A percentile compares a stretch with the other conserved stretches of the same genome.
Evolutionary conservation across 192 early-diverging fungal genomes (phyloP).

Genomic region (Borealophlyctis nickersoniae): DNA sequence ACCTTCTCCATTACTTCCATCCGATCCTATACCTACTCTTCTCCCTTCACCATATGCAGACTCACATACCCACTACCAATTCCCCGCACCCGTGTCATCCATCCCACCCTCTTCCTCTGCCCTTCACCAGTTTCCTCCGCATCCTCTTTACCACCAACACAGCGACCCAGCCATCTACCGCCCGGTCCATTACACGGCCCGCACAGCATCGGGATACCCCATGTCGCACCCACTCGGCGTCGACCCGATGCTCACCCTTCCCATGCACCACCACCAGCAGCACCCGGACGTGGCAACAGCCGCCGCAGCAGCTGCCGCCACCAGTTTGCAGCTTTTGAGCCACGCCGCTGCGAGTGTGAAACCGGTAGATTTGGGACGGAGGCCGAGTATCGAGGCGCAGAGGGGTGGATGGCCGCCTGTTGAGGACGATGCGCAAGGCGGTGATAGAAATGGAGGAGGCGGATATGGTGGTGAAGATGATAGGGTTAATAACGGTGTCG

Average conservation of each 20-base stretch:
- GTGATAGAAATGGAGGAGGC: no score
- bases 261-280: no score
- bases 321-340: neutral
- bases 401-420: neutral
- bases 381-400: neutral
- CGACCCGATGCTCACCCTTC: neutral
- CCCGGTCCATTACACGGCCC: neutral
- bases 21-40: neutral
- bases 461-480: no score
- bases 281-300: neutral
- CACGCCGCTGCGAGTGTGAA: neutral
- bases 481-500: no score
- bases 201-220: neutral
- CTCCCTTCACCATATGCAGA: neutral
- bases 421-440: neutral
- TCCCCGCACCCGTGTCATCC: neutral
- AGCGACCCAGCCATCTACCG: neutral
- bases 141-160: neutral
- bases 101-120: neutral
- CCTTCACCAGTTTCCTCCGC: neutral
- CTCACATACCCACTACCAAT: neutral
- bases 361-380: neutral
- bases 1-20: neutral
- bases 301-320: neutral
- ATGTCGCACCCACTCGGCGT: neutral